Percentiles rank a stretch among this genome's conserved stretches.
Evolutionary conservation across 2,329 filamentous ascomycete genomes (phyloP).

Genomic region (Alternaria alternata): DNA sequence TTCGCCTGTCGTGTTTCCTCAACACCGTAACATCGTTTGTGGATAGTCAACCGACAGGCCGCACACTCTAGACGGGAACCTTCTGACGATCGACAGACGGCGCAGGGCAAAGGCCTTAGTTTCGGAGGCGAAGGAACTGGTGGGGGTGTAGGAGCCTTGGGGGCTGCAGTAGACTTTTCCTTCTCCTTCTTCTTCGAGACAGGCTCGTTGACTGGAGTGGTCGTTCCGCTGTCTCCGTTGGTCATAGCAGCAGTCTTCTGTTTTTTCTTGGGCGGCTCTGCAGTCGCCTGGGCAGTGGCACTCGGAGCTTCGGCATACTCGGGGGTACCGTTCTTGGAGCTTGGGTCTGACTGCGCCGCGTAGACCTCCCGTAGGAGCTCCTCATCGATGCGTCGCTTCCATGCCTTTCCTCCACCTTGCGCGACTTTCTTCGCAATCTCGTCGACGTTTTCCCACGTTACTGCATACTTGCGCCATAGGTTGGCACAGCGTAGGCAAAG

Average conservation of each 20-base stretch:
- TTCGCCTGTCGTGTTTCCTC: constrained; percentile 68
- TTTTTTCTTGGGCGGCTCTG: constrained; percentile 69
- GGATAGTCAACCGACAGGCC: constrained; percentile 90
- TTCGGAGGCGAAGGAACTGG: constrained; percentile 79
- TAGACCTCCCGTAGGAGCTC: constrained; percentile 78
- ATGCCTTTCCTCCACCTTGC: constrained; percentile 79
- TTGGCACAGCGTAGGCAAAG: constrained; percentile 90
- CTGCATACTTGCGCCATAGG: constrained; percentile 93
- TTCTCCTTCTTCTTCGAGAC: constrained; percentile 52
- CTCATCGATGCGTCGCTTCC: constrained; percentile 90
- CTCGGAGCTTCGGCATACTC: constrained; percentile 40
- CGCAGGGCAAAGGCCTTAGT: constrained; percentile 80
- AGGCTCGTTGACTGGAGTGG: constrained; percentile 51
- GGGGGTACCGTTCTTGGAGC: constrained; percentile 32
- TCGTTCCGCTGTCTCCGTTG: constrained; percentile 60
- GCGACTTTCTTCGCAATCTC: constrained; percentile 89
- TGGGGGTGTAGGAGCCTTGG: constrained; percentile 61
- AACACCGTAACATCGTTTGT: constrained; percentile 92
- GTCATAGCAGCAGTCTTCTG: constrained; percentile 55
- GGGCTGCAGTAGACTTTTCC: constrained; percentile 57
- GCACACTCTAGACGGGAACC: constrained; percentile 70
- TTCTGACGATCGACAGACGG: constrained; percentile 80
- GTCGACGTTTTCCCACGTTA: constrained; percentile 94
- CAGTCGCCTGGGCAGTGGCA: constrained; percentile 32
- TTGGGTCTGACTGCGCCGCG: constrained; percentile 45